Evolutionary conservation across 305 asterid genomes (phyloP).

Genomic region (Withania somnifera): DNA sequence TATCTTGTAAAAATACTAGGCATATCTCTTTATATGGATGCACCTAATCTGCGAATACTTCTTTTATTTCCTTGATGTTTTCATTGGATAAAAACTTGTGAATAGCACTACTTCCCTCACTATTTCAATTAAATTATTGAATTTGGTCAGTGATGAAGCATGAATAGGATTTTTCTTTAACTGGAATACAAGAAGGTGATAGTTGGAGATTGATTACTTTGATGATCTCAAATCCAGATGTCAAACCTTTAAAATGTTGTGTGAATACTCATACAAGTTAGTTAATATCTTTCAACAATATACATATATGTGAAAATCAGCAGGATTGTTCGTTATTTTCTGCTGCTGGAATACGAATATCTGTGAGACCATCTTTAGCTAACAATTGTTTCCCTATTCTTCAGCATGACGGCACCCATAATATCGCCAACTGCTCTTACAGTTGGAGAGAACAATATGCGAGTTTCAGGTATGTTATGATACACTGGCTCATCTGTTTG

Average conservation of each 20-base stretch:
- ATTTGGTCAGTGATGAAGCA: constrained; percentile 1
- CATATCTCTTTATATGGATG: background rate
- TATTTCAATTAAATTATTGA: background rate
- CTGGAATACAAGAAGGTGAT: background rate
- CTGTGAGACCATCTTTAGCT: background rate
- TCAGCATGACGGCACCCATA: constrained; percentile 84
- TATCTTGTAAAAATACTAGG: background rate
- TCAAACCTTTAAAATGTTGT: background rate
- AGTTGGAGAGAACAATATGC: constrained; percentile 64
- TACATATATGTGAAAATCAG: background rate
- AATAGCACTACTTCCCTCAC: background rate
- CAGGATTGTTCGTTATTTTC: background rate
- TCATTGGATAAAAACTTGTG: background rate
- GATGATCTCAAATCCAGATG: background rate
- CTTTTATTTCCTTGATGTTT: background rate
- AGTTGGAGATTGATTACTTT: background rate
- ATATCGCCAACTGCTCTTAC: constrained; percentile 70
- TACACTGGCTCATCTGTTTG: background rate
- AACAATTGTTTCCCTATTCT: background rate
- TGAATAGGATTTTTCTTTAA: background rate
- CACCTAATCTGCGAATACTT: background rate
- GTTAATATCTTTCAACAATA: background rate
- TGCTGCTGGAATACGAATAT: background rate
- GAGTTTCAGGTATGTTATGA: constrained; percentile 32
- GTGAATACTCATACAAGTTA: background rate